These are phyloP conservation scores for Blepharisma japonicum DNA, from an alignment of 73 alveolate genomes.

Conservation along the genomic window DNA sequence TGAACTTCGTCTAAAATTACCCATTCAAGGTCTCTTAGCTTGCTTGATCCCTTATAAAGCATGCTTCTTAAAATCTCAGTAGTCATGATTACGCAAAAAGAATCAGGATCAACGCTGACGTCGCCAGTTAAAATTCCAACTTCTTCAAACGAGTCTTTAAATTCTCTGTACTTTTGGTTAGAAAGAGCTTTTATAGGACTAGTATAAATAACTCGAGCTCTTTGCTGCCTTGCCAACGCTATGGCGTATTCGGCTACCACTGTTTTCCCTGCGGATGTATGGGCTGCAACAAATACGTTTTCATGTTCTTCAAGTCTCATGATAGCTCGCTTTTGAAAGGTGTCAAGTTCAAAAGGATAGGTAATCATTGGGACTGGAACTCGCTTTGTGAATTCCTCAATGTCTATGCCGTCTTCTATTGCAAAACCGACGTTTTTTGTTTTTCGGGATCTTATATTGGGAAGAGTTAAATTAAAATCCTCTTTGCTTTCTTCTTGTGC, in stretches of 20 bases:
- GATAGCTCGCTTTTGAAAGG: conserved; percentile 82
- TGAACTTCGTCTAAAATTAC: conserved; percentile 95
- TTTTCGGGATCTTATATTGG: too few species aligned
- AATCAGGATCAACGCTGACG: conserved; percentile 72
- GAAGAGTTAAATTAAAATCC: too few species aligned
- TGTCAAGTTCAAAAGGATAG: conserved; percentile 2
- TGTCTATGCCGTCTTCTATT: not conserved
- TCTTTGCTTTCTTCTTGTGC: too few species aligned
- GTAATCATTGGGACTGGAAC: not conserved
- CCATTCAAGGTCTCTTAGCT: conserved; percentile 71
- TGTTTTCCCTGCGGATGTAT: conserved; percentile 99
- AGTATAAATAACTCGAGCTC: conserved; percentile 93
- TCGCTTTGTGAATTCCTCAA: not conserved
- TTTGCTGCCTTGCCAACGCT: conserved; percentile 87
- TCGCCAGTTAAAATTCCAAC: conserved; percentile 96
- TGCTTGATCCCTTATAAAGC: conserved; percentile 29
- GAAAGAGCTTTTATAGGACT: conserved; percentile 98
- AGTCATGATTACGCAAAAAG: conserved; percentile 96
- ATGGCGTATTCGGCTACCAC: conserved; percentile 99
- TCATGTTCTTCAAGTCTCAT: conserved; percentile 82
- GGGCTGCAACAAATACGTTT: conserved; percentile 98
- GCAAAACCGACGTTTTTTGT: not conserved
- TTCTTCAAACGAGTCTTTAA: conserved; percentile 86
- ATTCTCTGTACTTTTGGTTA: conserved; percentile 95
- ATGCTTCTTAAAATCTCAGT: conserved; percentile 88